phyloP scores from a whole-genome alignment of 1,139 yeast genomes.

The Candida buenavistaensis region DNA sequence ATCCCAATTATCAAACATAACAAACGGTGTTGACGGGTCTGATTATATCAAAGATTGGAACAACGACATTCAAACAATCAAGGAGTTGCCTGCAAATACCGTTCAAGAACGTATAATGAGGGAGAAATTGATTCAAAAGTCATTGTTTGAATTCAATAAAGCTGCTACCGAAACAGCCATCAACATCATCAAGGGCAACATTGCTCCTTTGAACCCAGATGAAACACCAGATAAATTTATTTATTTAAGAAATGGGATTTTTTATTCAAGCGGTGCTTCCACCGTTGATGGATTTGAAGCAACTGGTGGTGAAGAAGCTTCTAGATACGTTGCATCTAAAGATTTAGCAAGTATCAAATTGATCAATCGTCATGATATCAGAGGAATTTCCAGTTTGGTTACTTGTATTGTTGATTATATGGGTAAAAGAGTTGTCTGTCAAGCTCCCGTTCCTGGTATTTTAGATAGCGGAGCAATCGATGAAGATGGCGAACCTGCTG shows the following conservation, averaged over 20 bases:
- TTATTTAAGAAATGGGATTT: slow-evolving; percentile 78
- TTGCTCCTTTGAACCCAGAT: slow-evolving; percentile 76
- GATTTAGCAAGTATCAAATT: slow-evolving; percentile 74
- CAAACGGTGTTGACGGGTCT: slow-evolving; percentile 60
- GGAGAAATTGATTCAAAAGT: slow-evolving; percentile 72
- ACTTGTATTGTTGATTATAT: slow-evolving; percentile 86
- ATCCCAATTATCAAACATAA: slow-evolving; percentile 55
- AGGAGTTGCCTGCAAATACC: slow-evolving; percentile 61
- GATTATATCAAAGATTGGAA: slow-evolving; percentile 77
- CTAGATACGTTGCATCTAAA: slow-evolving; percentile 76
- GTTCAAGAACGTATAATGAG: slow-evolving; percentile 71
- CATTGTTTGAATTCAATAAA: slow-evolving; percentile 75
- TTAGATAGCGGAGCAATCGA: slow-evolving; percentile 47
- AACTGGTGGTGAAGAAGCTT: slow-evolving; percentile 84
- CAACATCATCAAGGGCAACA: slow-evolving; percentile 69
- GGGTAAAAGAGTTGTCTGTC: slow-evolving; percentile 87
- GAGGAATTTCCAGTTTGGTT: slow-evolving; percentile 67
- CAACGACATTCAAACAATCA: slow-evolving; percentile 81
- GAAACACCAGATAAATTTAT: slow-evolving; percentile 64
- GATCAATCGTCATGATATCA: slow-evolving; percentile 65
- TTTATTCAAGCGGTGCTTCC: slow-evolving; percentile 80
- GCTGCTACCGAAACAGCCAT: slow-evolving; percentile 81
- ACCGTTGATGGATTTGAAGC: slow-evolving; percentile 64
- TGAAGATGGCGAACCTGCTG: slow-evolving; percentile 31
- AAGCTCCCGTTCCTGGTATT: slow-evolving; percentile 97